Percentiles rank a stretch among this genome's conserved stretches.
These are phyloP conservation scores for Mesembryanthemum crystallinum DNA, from an alignment of 148 eudicot species.

Conservation along the genomic window DNA sequence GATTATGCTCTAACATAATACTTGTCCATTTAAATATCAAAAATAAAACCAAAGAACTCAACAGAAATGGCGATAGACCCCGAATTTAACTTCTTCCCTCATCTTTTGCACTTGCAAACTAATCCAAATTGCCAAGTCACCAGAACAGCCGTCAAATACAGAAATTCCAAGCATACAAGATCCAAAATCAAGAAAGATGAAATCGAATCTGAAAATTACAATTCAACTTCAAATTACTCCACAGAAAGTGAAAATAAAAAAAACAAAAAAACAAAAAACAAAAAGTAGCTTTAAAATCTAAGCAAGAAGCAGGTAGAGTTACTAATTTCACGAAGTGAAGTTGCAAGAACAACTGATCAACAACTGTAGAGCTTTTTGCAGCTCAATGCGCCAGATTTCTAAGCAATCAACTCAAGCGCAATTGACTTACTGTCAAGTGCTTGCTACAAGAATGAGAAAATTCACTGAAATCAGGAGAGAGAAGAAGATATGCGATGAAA, in stretches of 20 bases:
- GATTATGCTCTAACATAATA: not conserved
- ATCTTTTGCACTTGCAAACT: not conserved
- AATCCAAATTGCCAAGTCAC: not conserved
- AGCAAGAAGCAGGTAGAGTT: not conserved
- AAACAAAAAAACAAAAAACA: not conserved
- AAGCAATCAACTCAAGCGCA: not conserved
- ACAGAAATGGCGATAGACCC: not conserved
- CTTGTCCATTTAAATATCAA: not conserved
- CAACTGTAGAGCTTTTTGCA: not conserved
- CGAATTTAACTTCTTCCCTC: not conserved
- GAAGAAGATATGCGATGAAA: not conserved
- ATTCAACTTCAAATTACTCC: conserved; percentile 1
- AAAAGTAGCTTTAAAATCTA: not conserved
- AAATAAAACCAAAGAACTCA: not conserved
- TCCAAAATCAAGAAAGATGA: not conserved
- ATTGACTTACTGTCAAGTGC: not conserved
- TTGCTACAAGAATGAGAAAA: conserved; percentile 3
- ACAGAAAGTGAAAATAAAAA: not conserved
- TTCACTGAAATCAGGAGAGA: not conserved
- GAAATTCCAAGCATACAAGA: not conserved
- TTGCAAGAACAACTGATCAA: not conserved
- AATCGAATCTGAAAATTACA: not conserved
- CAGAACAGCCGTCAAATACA: not conserved
- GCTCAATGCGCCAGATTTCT: not conserved
- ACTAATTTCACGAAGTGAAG: not conserved